Base-by-base conservation (phyloP, 2,329 filamentous ascomycete species). In the Fusarium longipes region DNA sequence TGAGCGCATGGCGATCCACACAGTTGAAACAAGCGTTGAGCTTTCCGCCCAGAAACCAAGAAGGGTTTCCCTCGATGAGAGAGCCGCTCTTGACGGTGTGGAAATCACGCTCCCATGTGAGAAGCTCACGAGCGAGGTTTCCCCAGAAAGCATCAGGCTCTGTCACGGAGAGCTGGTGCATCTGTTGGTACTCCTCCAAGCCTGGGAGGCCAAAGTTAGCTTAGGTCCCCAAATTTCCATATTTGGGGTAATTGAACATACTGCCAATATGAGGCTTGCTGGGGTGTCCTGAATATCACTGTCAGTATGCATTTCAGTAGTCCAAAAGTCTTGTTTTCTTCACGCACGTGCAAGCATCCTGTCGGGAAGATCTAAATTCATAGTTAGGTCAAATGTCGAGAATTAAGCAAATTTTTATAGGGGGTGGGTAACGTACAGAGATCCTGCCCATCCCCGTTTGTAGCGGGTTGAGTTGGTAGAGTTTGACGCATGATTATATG, bases 1-100 rank as follows among this genome's bases (percentile, higher is more conserved):
- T 93, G 80, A 95, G 86, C 4, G 94, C 95, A 79, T 97, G 94
- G 55, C 94, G 91, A 75, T 98, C 94, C 62, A 98, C 90, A 75
- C 93, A 96, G 84, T 98, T 98, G 86, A 92, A 97, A 24, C 91
- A 94, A 55, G 94, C 95, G 74, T 97, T 97, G 74, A 97, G 83
- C 73, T 89, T 87, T 70, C 94, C 94, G 80, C 97, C 94, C 54
- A 93, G 80, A 77, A 97, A 98, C 95, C 95, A 98, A 61, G 92
- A 90, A 73, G 86, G 90, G 82, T 98, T 93, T 66, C 95, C 94
- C 63, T 90, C 84, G 44, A 79, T 79, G 49, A 97, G 86, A 18
- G 87, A 88, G 61, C 94, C 94, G 53, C 83, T 86, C 78, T 89
- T 88, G 36, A 96, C 93, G 15, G 93, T 97, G 78, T 96, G 83